Evolutionary conservation across 2,329 filamentous ascomycete genomes (phyloP), one percentile per base, ranked within the genome.

Genomic region (Colletotrichum eremochloae): DNA sequence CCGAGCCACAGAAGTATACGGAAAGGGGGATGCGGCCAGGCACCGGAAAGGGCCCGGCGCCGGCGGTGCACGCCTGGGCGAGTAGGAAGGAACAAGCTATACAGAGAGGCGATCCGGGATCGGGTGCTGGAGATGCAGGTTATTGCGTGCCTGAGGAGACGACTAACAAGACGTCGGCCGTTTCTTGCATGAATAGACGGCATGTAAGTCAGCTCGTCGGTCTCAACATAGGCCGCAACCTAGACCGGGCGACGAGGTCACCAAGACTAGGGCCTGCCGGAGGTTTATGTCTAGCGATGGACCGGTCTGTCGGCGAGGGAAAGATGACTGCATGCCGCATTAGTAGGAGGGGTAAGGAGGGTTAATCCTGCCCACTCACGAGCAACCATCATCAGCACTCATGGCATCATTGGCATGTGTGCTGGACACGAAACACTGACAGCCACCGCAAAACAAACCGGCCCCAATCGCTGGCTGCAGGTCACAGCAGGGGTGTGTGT

Each of bases 301-400:
- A 42, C 58, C 48, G 44, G 44, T 46, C 36, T 53, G 68, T 67
- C 63, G 57, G 68, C 52, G 63, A 63, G 29, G 36, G 56, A n/a
- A 50, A 50, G 68, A 67, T 71, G 63, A 67, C 56, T 67, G 68
- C 53, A 72, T 69, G 66, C 18, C 56, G 42, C 31, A 53, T 64
- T 53, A 55, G 66, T 18, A 33, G 46, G 65, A 53, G 42, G 50
- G 42, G 8, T 20, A 20, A 4, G 46, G 33, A 63, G 57, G 44
- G 53, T 24, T 24, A 29, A 55, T 36, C 29, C 3, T 53, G 24
- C 33, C 52, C 58, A 63, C 20, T 36, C 38, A 63, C 65, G 53
- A 57, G 18, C 58, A 33, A 52, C 31, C 6, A 24, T 50, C 20
- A 33, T n/a, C 61, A 31, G 33, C 29, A 24, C 50, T 36, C 36